Conservation (phyloP, 768 basidiomycete species). For the Psilocybe azurescens region DNA sequence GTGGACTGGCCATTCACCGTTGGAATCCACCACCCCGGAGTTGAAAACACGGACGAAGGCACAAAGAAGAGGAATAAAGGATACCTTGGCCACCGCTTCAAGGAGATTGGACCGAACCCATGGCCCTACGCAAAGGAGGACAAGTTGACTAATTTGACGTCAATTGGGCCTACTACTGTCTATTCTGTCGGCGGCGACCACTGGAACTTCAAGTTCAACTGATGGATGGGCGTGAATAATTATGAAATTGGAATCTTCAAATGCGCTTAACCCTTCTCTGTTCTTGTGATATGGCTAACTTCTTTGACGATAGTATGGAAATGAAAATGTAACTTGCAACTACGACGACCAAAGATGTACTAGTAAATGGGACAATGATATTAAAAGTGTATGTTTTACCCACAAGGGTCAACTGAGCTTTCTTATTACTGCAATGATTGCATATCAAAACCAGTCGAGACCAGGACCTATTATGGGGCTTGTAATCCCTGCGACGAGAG, state of each 20-base stretch:
- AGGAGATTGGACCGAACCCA: neutral
- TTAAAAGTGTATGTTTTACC: too few relatives aligned
- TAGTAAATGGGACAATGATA: too few relatives aligned
- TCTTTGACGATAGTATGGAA: too few relatives aligned
- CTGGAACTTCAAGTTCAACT: neutral
- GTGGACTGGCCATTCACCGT: neutral
- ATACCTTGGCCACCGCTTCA: neutral
- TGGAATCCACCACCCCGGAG: neutral
- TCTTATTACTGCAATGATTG: too few relatives aligned
- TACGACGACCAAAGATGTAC: too few relatives aligned
- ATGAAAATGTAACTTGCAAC: too few relatives aligned
- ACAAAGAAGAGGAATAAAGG: neutral
- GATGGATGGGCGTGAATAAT: neutral
- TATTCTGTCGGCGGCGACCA: neutral
- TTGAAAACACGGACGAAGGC: neutral
- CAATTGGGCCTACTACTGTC: too few relatives aligned
- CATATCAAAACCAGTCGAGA: too few relatives aligned
- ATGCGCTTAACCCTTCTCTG: neutral
- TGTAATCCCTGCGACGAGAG: too few relatives aligned
- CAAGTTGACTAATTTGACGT: neutral
- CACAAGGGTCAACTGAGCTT: too few relatives aligned
- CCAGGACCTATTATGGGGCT: too few relatives aligned
- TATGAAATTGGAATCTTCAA: neutral
- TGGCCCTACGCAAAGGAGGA: neutral
- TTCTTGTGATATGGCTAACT: neutral